A percentile compares a stretch with the other conserved stretches of the same genome.
phyloP scores from a whole-genome alignment of 2,329 filamentous ascomycete species.

The Thermothelomyces thermophilus region DNA sequence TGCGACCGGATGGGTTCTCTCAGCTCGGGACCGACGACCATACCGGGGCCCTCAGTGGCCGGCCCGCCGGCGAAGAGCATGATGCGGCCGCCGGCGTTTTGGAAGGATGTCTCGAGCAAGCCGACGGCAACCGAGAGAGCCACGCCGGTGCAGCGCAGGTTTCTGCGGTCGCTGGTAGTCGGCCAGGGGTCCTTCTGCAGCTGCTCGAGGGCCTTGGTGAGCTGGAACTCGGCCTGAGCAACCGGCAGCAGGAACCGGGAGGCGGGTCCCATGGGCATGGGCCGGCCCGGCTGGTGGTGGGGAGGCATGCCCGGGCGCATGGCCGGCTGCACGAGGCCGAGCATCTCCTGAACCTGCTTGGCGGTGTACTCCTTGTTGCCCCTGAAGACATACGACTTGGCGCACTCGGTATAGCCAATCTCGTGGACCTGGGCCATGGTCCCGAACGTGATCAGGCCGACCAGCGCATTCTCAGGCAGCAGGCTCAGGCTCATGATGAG shows the following conservation, averaged over 20 bases:
- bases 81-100: constrained; percentile 88
- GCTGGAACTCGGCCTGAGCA: constrained; percentile 91
- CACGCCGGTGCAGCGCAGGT: constrained; percentile 86
- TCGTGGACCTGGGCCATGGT: constrained; percentile 98
- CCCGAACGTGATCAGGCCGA: constrained; percentile 79
- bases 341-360: constrained; percentile 99
- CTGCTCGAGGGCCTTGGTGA: constrained; percentile 92
- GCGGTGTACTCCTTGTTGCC: constrained; percentile 97
- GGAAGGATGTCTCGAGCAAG: constrained; percentile 87
- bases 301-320: constrained; percentile 68
- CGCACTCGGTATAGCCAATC: constrained; percentile 94
- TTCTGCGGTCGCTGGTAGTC: constrained; percentile 85
- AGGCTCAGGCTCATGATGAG: constrained; percentile 80
- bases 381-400: constrained; percentile 97
- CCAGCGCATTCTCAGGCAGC: constrained; percentile 72
- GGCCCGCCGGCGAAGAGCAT: constrained; percentile 97
- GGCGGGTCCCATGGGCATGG: constrained; percentile 70
- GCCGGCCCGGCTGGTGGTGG: constrained; percentile 66
- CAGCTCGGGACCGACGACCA: constrained; percentile 92
- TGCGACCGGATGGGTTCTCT: constrained; percentile 96
- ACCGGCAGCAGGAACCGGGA: constrained; percentile 90
- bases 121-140: constrained; percentile 94
- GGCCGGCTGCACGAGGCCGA: constrained; percentile 68
- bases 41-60: constrained; percentile 90
- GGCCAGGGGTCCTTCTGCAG: constrained; percentile 97